These are phyloP conservation scores for Barbarea vulgaris DNA, from an alignment of 345 rosid species.

Conservation along the genomic window DNA sequence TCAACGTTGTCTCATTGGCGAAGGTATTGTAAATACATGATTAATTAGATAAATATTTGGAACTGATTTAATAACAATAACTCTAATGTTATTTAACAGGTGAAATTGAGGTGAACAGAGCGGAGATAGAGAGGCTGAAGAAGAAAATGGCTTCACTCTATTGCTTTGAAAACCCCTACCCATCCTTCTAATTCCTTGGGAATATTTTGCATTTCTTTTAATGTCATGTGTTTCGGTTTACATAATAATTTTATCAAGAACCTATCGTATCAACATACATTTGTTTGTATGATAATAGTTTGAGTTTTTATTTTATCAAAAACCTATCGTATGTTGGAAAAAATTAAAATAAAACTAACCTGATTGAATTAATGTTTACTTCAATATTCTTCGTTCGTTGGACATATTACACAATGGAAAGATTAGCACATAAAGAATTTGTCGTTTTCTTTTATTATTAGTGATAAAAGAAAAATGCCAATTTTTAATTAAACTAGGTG, in stretches of 20 bases:
- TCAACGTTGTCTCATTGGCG: background rate
- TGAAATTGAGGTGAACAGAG: background rate
- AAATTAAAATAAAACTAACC: background rate
- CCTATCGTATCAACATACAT: background rate
- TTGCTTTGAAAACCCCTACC: background rate
- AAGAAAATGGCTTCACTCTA: background rate
- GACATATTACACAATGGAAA: background rate
- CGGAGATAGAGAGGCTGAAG: conserved; percentile 21
- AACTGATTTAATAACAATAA: background rate
- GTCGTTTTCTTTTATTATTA: background rate
- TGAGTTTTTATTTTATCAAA: too few relatives aligned
- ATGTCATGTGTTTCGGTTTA: conserved; percentile 9
- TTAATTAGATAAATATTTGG: background rate
- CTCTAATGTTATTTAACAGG: conserved; percentile 2
- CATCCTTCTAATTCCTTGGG: background rate
- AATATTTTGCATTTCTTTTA: background rate
- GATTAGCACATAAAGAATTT: background rate
- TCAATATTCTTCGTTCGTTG: background rate
- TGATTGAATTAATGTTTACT: background rate
- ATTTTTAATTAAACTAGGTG: background rate
- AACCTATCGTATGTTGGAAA: too few relatives aligned
- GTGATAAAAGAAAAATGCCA: background rate
- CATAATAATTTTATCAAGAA: background rate
- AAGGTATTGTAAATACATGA: conserved; percentile 10
- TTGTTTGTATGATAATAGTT: background rate